Evolutionary conservation across 192 early-diverging fungal genomes (phyloP).

Genomic region (Coemansia sp.): DNA sequence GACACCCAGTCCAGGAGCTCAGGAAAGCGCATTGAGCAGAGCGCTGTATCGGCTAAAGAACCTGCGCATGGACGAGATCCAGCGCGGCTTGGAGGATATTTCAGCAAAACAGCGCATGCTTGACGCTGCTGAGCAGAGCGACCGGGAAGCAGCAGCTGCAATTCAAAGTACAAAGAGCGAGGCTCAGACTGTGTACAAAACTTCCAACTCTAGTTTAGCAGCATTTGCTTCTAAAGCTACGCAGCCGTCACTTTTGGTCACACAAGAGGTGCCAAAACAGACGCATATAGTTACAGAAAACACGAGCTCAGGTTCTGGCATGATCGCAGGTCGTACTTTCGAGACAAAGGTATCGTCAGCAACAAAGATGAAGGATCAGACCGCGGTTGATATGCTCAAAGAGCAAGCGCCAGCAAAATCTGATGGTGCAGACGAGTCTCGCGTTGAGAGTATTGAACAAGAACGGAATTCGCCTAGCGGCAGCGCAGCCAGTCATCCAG

Average conservation of each 20-base stretch:
- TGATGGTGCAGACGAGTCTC: background rate
- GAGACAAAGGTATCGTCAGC: background rate
- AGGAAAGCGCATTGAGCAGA: slow-evolving; percentile 4
- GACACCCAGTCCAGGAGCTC: background rate
- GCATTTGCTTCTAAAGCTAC: background rate
- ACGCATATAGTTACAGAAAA: background rate
- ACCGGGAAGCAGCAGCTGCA: background rate
- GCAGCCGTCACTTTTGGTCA: background rate
- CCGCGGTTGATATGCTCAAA: background rate
- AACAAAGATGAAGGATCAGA: background rate
- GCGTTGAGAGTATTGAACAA: background rate
- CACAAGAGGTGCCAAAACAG: background rate
- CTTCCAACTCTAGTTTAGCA: background rate
- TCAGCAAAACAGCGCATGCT: background rate
- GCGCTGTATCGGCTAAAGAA: slow-evolving; percentile 22
- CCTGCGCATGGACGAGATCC: slow-evolving; percentile 34
- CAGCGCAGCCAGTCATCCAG: background rate
- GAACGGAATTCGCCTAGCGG: background rate
- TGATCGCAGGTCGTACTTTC: background rate
- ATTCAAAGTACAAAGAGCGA: background rate
- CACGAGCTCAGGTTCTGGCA: background rate
- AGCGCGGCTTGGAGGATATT: background rate
- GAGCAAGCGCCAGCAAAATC: background rate
- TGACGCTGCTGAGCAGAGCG: background rate
- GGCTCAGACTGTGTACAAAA: background rate